Percentiles rank a stretch among this genome's conserved stretches.
These are phyloP conservation scores for Diaporthe capsici DNA, from an alignment of 2,329 filamentous ascomycete genomes.

Conservation along the genomic window DNA sequence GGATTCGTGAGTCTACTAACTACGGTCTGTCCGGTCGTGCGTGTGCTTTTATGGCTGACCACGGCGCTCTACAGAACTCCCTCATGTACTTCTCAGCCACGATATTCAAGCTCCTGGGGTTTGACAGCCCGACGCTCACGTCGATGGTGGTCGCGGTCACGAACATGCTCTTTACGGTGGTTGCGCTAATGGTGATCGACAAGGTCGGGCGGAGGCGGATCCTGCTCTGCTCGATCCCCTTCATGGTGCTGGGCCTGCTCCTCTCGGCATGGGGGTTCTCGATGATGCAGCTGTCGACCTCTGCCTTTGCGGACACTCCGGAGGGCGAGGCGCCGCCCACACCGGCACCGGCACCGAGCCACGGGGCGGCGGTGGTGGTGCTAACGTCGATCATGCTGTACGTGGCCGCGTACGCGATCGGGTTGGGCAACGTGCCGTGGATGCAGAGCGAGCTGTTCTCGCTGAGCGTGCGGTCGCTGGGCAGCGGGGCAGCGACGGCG, in stretches of 20 bases:
- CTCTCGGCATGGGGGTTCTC: conserved; percentile 81
- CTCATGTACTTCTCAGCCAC: conserved; percentile 94
- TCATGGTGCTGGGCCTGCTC: conserved; percentile 83
- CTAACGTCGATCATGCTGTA: conserved; percentile 85
- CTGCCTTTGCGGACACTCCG: conserved; percentile 1
- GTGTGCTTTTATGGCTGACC: conserved; percentile 27
- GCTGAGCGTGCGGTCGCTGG: conserved; percentile 78
- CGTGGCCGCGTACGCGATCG: conserved; percentile 87
- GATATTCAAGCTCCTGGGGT: conserved; percentile 83
- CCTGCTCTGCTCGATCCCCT: conserved; percentile 84
- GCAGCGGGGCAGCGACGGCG: conserved; percentile 80
- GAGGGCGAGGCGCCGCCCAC: conserved; percentile 43
- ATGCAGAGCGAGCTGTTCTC: conserved; percentile 96
- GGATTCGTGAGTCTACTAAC: conserved; percentile 75
- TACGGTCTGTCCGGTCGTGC: background rate
- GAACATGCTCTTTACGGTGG: conserved; percentile 84
- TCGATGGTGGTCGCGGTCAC: conserved; percentile 84
- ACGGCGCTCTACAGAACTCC: conserved; percentile 71
- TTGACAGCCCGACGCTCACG: conserved; percentile 83
- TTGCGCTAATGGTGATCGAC: conserved; percentile 83
- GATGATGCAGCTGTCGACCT: conserved; percentile 65
- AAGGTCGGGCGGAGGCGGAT: conserved; percentile 84
- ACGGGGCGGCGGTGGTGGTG: conserved; percentile 68
- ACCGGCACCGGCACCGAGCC: conserved; percentile 42
- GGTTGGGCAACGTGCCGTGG: conserved; percentile 94